Evolutionary conservation across 257 asterid species (phyloP).

Genomic region (Primulina tabacum): DNA sequence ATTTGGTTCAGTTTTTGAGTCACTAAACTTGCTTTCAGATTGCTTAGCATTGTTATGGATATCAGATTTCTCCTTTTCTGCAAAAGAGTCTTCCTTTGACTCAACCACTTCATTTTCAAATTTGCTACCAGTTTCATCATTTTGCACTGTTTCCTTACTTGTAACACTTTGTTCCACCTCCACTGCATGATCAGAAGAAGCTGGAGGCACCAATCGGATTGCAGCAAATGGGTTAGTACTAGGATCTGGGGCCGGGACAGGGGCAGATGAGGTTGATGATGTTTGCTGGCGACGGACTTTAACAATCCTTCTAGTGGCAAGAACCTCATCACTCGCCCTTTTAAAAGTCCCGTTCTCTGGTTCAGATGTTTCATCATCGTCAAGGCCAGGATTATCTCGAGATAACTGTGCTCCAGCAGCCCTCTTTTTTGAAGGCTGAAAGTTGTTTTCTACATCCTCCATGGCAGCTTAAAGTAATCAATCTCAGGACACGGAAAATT

Average conservation of each 20-base stretch:
- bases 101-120: slow-evolving; percentile 39
- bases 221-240: slow-evolving; percentile 76
- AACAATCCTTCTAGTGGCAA: slow-evolving; percentile 80
- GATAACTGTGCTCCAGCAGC: slow-evolving; percentile 76
- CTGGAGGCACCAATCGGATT: slow-evolving; percentile 55
- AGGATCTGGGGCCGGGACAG: slow-evolving; percentile 31
- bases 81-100: slow-evolving; percentile 27
- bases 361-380: slow-evolving; percentile 66
- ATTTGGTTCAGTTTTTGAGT: slow-evolving; percentile 24
- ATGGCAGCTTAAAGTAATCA: slow-evolving; percentile 32
- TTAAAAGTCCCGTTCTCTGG: slow-evolving; percentile 72
- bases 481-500: slow-evolving; percentile 16
- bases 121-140: slow-evolving; percentile 24
- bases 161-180: slow-evolving; percentile 25
- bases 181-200: slow-evolving; percentile 30
- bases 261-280: slow-evolving; percentile 41
- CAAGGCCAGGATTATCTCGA: slow-evolving; percentile 88
- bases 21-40: slow-evolving; percentile 32
- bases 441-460: slow-evolving; percentile 71
- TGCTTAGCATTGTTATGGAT: slow-evolving; percentile 21
- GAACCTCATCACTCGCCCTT: slow-evolving; percentile 84
- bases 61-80: slow-evolving; percentile 28
- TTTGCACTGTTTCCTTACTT: slow-evolving; percentile 32
- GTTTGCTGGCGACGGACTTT: slow-evolving; percentile 70
- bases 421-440: slow-evolving; percentile 83